Conservation (phyloP, 192 early-diverging fungal genomes). For the Phycomyces nitens region DNA sequence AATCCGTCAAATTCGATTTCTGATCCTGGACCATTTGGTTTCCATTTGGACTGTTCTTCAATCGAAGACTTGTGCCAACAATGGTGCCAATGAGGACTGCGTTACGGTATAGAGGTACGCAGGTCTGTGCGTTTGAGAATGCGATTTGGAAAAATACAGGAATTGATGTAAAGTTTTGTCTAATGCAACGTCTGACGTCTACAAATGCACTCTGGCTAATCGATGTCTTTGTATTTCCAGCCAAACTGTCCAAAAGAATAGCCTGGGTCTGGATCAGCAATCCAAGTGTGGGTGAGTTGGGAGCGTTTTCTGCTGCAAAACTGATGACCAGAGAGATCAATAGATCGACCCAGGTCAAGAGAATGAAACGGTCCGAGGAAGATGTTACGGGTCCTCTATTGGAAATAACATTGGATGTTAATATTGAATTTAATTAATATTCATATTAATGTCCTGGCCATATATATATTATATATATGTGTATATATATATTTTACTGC, state of each 20-base stretch:
- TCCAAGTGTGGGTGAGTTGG: constrained; percentile 25
- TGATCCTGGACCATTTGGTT: constrained; percentile 32
- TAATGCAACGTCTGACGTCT: constrained; percentile 57
- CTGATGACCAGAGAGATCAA: constrained; percentile 38
- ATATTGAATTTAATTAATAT: neutral
- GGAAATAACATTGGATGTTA: neutral
- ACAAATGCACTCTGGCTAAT: constrained; percentile 50
- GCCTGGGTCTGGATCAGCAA: constrained; percentile 45
- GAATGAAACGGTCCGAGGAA: constrained; percentile 53
- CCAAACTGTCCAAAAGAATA: constrained; percentile 49
- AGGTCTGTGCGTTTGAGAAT: constrained; percentile 34
- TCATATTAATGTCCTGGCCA: too few relatives aligned
- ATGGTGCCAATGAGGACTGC: constrained; percentile 62
- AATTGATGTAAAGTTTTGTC: constrained; percentile 46
- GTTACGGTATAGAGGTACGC: constrained; percentile 43
- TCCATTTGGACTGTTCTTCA: constrained; percentile 37
- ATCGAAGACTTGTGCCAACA: constrained; percentile 51
- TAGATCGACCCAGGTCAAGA: constrained; percentile 63
- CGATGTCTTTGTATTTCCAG: constrained; percentile 42
- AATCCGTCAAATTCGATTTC: constrained; percentile 53
- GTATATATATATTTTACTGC: constrained; percentile 1
- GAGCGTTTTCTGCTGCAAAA: constrained; percentile 18
- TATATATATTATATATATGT: too few relatives aligned
- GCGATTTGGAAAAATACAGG: constrained; percentile 51
- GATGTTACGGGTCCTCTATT: constrained; percentile 43